These are phyloP conservation scores for Boletus sp. DNA, from an alignment of 768 basidiomycete species.

Conservation along the genomic window DNA sequence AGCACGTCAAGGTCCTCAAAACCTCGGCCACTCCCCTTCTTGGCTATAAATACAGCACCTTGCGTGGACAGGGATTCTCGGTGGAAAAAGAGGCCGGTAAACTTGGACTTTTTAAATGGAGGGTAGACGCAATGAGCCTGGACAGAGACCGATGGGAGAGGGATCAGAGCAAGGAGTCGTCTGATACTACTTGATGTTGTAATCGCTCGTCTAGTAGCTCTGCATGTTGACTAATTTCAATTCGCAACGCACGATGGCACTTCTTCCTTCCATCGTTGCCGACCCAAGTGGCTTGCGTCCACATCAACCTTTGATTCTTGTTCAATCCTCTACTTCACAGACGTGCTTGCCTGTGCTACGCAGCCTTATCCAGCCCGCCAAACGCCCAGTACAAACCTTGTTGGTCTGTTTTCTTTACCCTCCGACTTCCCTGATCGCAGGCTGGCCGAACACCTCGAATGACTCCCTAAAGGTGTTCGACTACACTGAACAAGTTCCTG, in stretches of 20 bases:
- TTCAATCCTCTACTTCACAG: constrained; percentile 61
- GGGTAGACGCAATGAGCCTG: constrained; percentile 42
- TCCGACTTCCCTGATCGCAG: constrained; percentile 44
- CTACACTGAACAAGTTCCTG: constrained; percentile 50
- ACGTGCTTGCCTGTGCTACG: constrained; percentile 56
- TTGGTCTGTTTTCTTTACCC: constrained; percentile 61
- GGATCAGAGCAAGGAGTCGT: constrained; percentile 13
- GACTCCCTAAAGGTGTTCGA: constrained; percentile 43
- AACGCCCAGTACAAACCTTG: constrained; percentile 30
- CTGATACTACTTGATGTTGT: constrained; percentile 10
- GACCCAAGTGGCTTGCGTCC: constrained; percentile 21
- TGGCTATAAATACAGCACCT: constrained; percentile 45
- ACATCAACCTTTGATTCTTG: constrained; percentile 47
- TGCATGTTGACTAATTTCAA: neutral
- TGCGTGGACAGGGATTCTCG: constrained; percentile 50
- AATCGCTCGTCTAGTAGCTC: neutral
- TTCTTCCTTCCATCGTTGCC: constrained; percentile 28
- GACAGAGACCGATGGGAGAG: constrained; percentile 47
- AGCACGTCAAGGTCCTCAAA: constrained; percentile 44
- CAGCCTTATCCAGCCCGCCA: constrained; percentile 36
- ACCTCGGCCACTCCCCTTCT: constrained; percentile 49
- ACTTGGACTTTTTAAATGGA: constrained; percentile 62
- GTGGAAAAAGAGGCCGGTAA: constrained; percentile 42
- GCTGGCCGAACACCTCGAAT: constrained; percentile 18
- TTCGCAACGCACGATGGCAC: constrained; percentile 23